Conservation (phyloP, 2,329 filamentous ascomycete genomes). For the Trichoderma pleuroti region DNA sequence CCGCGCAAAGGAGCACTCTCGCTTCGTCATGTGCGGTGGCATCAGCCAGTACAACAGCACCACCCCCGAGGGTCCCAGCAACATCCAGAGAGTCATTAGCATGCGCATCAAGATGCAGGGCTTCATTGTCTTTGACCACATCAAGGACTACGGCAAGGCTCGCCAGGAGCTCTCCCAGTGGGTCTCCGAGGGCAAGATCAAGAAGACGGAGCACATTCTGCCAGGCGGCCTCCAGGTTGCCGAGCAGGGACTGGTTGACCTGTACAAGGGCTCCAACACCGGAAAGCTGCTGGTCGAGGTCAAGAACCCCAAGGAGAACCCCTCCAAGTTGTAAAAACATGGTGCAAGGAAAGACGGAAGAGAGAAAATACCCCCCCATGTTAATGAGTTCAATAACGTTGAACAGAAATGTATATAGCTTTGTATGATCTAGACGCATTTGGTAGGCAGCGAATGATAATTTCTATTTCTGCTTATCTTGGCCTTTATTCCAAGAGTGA, state of each 20-base stretch:
- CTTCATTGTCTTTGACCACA: slow-evolving; percentile 71
- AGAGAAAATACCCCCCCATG: background rate
- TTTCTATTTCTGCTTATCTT: background rate
- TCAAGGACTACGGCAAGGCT: slow-evolving; percentile 54
- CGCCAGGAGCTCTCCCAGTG: slow-evolving; percentile 60
- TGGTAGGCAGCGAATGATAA: background rate
- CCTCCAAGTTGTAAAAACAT: slow-evolving; percentile 26
- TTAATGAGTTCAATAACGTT: background rate
- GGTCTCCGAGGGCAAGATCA: slow-evolving; percentile 68
- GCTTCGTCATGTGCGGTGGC: slow-evolving; percentile 68
- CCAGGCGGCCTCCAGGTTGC: slow-evolving; percentile 64
- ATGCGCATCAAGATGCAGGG: slow-evolving; percentile 63
- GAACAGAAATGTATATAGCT: slow-evolving; percentile 9
- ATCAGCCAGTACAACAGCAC: slow-evolving; percentile 67
- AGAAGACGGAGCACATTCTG: slow-evolving; percentile 67
- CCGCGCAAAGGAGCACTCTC: slow-evolving; percentile 58
- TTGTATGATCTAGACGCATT: slow-evolving; percentile 2
- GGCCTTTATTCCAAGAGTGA: background rate
- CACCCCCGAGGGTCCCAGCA: slow-evolving; percentile 53
- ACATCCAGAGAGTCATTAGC: slow-evolving; percentile 49
- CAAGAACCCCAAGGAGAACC: slow-evolving; percentile 33
- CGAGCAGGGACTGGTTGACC: slow-evolving; percentile 57
- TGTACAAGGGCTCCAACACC: slow-evolving; percentile 68
- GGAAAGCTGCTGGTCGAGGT: slow-evolving; percentile 61
- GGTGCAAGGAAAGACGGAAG: background rate